Conservation (phyloP, 148 eudicot genomes). For the Chenopodium album region DNA sequence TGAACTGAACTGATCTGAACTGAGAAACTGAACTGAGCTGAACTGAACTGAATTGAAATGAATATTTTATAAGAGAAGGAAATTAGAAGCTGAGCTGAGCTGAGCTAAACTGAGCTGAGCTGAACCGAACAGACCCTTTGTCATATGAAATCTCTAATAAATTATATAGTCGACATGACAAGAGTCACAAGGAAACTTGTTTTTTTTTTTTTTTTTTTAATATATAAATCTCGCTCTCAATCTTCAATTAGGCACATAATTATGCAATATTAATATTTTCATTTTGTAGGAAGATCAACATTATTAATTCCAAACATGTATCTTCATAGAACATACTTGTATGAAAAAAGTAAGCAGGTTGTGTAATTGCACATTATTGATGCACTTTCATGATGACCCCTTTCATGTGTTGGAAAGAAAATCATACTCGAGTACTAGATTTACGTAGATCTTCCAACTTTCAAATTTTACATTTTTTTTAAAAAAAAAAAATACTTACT, state of each 20-base stretch:
- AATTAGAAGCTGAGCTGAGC: too few relatives aligned
- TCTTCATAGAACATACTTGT: background rate
- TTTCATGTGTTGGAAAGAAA: conserved; percentile 14
- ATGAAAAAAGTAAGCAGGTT: background rate
- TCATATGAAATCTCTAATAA: too few relatives aligned
- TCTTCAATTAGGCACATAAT: background rate
- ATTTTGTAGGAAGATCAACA: too few relatives aligned
- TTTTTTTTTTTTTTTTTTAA: background rate
- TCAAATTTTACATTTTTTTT: background rate
- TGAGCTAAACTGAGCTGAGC: too few relatives aligned
- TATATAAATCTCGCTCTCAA: background rate
- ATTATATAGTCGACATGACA: background rate
- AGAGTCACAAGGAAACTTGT: background rate
- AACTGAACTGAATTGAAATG: too few relatives aligned
- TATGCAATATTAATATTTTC: too few relatives aligned
- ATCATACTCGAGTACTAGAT: conserved; percentile 9
- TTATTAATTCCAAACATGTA: too few relatives aligned
- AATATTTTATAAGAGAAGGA: too few relatives aligned
- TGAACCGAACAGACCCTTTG: too few relatives aligned
- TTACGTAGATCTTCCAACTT: background rate
- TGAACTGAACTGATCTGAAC: too few relatives aligned
- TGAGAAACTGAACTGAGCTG: too few relatives aligned
- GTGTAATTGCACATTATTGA: background rate
- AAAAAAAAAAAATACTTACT: too few relatives aligned
- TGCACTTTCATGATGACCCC: conserved; percentile 4